phyloP scores from a whole-genome alignment of 805 yeast genomes.

The Isabelozyma heimii region DNA sequence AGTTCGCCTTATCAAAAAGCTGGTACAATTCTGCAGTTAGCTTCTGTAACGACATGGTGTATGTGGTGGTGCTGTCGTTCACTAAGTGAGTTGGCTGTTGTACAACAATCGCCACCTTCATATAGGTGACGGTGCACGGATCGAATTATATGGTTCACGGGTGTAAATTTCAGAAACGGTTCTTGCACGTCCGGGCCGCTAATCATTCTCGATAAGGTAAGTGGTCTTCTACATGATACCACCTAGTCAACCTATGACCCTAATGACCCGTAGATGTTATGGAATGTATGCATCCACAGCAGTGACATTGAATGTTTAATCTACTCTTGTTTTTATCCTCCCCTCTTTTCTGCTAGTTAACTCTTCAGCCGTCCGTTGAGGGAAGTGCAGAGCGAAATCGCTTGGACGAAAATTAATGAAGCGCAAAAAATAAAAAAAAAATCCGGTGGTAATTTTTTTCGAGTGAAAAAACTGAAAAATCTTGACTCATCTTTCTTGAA shows the following conservation, averaged over 20 bases:
- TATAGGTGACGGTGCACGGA: neutral
- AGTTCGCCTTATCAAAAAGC: constrained; percentile 62
- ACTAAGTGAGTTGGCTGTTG: no score
- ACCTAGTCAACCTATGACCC: neutral
- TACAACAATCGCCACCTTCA: neutral
- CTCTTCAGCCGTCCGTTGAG: no score
- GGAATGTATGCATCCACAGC: no score
- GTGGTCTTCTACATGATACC: neutral
- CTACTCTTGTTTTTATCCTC: no score
- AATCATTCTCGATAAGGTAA: neutral
- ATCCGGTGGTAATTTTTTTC: neutral
- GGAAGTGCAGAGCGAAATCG: neutral
- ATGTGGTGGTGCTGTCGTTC: neutral
- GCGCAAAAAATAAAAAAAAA: no score
- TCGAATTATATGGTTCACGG: neutral
- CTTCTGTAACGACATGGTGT: constrained; percentile 57
- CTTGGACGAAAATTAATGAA: neutral
- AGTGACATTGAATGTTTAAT: no score
- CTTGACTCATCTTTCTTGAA: neutral
- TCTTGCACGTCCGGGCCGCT: no score
- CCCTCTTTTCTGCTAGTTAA: no score
- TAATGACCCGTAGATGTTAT: no score
- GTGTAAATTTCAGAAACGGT: neutral
- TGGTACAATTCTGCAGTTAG: constrained; percentile 67
- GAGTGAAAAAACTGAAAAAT: neutral